Base-by-base conservation (phyloP, 768 basidiomycete genomes). In the Hortiboletus flavorubellus region DNA sequence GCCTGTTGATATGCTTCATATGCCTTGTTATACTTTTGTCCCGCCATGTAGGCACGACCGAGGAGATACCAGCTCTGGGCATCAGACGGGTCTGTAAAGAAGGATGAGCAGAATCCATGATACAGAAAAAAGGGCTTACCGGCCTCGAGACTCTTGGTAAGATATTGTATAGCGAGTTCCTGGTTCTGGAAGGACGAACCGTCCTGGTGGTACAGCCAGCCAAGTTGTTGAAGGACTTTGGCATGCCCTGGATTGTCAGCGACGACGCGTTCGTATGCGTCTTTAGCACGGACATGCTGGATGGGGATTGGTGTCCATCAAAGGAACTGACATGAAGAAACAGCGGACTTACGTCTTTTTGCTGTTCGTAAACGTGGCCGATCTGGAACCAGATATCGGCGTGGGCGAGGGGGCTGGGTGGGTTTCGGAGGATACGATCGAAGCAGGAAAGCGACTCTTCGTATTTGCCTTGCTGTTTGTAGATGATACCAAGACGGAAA, bases 381-480 rank as follows among this genome's bases (percentile, higher is more conserved):
- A 99, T 97, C 75, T 99, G 97, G 84, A 98, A 98, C 94, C 95
- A 98, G 60, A 99, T 98, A 63, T 99, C 97, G 53, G 93, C 91
- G 63, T 95, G 91, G 15, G 95, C 96, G 33, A 99, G 85, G 2
- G 97, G 97, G 59, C 86, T 88, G 34, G 96, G 97, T 4, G 97
- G 97, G 66, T 91, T 95, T 58, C 91, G 89, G 50, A 98, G 85
- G 59, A 99, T 98, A 68, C 91, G 91, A 67, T 95, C 91, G 76
- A 98, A 98, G 75, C 97, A 98, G 51, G 83, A 81, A 3, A 99
- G 79, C 11, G 87, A 90, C 12, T 93, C 90, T 2, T 84, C 76
- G 63, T 93, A 98, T 75, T 98, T 98, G 64, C 89, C 86, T 68
- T 98, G 96, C 67, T 98, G 96, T 76, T 99, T 98, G 80, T 98